These are phyloP conservation scores for Leptographium lundbergii DNA, from an alignment of 2,329 filamentous ascomycete species.

Conservation along the genomic window DNA sequence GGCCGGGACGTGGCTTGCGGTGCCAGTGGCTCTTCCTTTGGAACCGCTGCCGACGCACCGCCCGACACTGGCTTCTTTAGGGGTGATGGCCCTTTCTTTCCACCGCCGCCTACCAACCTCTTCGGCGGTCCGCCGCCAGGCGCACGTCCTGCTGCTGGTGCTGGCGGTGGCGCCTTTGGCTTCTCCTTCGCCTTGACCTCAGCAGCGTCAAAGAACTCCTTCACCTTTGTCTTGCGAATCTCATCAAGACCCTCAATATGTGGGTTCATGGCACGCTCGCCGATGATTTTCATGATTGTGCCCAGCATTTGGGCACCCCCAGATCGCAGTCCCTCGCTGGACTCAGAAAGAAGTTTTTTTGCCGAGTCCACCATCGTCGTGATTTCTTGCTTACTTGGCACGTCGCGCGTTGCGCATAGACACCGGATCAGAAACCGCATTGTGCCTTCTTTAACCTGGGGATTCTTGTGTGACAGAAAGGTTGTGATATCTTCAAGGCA, in stretches of 20 bases:
- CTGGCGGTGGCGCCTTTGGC: constrained; percentile 63
- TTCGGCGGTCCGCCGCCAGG: constrained; percentile 34
- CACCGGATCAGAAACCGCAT: constrained; percentile 88
- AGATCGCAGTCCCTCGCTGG: constrained; percentile 70
- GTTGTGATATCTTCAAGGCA: constrained; percentile 84
- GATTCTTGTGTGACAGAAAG: constrained; percentile 86
- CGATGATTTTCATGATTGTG: constrained; percentile 97
- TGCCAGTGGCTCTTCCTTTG: constrained; percentile 40
- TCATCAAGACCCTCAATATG: constrained; percentile 89
- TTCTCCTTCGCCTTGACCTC: constrained; percentile 86
- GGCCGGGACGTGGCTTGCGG: constrained; percentile 45
- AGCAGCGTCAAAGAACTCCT: constrained; percentile 75
- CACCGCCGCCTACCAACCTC: constrained; percentile 24
- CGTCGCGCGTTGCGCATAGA: constrained; percentile 68
- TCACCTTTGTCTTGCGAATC: constrained; percentile 89
- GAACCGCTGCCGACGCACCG: constrained; percentile 16
- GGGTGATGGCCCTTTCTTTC: constrained; percentile 34
- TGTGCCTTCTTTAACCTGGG: constrained; percentile 91
- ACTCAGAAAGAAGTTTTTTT: constrained; percentile 84
- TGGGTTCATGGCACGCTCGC: constrained; percentile 87
- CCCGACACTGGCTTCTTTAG: constrained; percentile 22
- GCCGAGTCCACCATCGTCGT: constrained; percentile 74
- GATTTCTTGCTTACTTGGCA: constrained; percentile 74
- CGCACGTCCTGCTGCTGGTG: constrained; percentile 33
- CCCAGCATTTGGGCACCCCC: constrained; percentile 87